phyloP scores from a whole-genome alignment of 768 basidiomycete species.

The Trametes villosa region DNA sequence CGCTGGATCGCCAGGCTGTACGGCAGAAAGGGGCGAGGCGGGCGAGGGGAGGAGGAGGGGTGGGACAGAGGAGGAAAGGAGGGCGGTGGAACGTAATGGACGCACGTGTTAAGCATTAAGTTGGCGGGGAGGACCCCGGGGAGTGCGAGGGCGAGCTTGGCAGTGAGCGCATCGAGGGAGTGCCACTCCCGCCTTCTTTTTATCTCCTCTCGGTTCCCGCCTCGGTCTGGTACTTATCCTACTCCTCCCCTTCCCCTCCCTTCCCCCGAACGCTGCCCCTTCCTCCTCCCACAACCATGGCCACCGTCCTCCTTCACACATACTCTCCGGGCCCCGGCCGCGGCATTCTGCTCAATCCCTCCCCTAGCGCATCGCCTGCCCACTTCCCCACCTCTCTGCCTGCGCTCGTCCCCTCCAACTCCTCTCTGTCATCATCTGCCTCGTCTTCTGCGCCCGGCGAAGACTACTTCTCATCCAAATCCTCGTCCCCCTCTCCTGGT shows the following conservation, averaged over 20 bases:
- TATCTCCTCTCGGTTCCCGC: slow-evolving; percentile 16
- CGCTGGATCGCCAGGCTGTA: neutral
- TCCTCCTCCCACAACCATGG: slow-evolving; percentile 19
- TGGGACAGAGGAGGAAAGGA: neutral
- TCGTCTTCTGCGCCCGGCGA: slow-evolving; percentile 32
- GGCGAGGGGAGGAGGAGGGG: neutral
- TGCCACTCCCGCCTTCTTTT: slow-evolving; percentile 17
- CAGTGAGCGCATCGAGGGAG: slow-evolving; percentile 9
- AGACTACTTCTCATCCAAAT: slow-evolving; percentile 29
- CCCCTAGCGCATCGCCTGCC: slow-evolving; percentile 33
- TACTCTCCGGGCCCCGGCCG: slow-evolving; percentile 26
- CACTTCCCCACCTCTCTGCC: slow-evolving; percentile 28
- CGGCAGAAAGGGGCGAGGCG: neutral
- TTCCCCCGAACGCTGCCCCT: slow-evolving; percentile 6
- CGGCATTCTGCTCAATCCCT: slow-evolving; percentile 38
- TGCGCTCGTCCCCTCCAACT: slow-evolving; percentile 28
- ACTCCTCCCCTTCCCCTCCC: slow-evolving; percentile 12
- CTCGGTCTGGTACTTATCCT: slow-evolving; percentile 16
- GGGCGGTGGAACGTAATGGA: slow-evolving; percentile 10
- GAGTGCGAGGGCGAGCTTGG: slow-evolving; percentile 11
- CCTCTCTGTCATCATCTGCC: slow-evolving; percentile 32
- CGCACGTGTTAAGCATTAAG: slow-evolving; percentile 28
- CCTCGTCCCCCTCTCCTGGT: slow-evolving; percentile 19
- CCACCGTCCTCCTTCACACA: slow-evolving; percentile 18
- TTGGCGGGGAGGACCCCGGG: slow-evolving; percentile 27